A percentile compares a stretch with the other conserved stretches of the same genome.
Conservation (phyloP, 768 basidiomycete genomes). For the Tulasnella sp. region DNA sequence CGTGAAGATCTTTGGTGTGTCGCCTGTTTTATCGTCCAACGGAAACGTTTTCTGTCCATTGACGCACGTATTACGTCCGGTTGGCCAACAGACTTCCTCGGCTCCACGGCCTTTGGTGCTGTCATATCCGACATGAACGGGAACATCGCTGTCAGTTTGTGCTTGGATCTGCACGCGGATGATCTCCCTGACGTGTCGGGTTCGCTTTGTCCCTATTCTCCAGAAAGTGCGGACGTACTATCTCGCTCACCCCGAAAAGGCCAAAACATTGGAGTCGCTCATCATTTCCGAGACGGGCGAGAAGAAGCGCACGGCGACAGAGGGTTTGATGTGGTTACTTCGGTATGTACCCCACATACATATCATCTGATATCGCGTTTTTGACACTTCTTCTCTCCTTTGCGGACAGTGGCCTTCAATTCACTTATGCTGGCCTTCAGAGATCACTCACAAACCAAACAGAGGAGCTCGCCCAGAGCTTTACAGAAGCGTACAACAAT, state of each 20-base stretch:
- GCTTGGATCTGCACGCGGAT: too few species aligned
- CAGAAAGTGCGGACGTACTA: slow-evolving; percentile 88
- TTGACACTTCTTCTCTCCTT: not conserved
- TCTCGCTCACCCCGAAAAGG: slow-evolving; percentile 49
- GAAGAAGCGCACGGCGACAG: slow-evolving; percentile 80
- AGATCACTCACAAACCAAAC: slow-evolving; percentile 52
- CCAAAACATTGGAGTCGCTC: slow-evolving; percentile 71
- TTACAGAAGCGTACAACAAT: slow-evolving; percentile 66
- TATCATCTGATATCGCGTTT: not conserved
- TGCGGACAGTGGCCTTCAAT: slow-evolving; percentile 58
- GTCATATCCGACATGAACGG: slow-evolving; percentile 83
- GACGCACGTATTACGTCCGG: not conserved
- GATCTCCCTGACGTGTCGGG: too few species aligned
- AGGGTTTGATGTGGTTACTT: slow-evolving; percentile 88
- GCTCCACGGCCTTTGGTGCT: slow-evolving; percentile 66
- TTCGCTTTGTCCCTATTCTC: not conserved
- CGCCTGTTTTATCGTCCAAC: not conserved
- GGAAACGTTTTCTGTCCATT: not conserved
- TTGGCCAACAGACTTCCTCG: slow-evolving; percentile 64
- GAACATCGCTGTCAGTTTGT: slow-evolving; percentile 66
- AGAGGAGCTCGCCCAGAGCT: slow-evolving; percentile 60
- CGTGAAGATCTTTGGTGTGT: slow-evolving; percentile 78
- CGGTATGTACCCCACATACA: slow-evolving; percentile 25
- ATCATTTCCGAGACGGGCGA: slow-evolving; percentile 72
- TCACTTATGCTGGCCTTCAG: slow-evolving; percentile 76